Evolutionary conservation across 2,329 filamentous ascomycete genomes (phyloP).

Genomic region (Alternaria sp.): DNA sequence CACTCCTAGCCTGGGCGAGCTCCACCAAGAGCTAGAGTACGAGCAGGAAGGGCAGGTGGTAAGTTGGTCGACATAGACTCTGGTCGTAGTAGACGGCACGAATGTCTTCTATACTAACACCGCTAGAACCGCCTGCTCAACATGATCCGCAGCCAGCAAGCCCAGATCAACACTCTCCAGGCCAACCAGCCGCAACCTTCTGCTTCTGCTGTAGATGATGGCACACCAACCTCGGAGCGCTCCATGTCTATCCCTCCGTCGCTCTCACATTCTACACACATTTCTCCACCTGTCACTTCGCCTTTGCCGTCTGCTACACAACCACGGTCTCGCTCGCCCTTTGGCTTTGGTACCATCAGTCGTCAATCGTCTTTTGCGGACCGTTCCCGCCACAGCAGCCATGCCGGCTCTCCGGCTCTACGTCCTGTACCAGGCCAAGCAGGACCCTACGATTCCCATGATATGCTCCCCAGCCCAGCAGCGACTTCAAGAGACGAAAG

Average conservation of each 20-base stretch:
- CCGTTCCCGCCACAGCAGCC: conserved; percentile 50
- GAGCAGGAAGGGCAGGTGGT: conserved; percentile 82
- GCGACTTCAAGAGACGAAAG: conserved; percentile 68
- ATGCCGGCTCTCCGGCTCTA: conserved; percentile 55
- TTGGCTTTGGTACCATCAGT: conserved; percentile 48
- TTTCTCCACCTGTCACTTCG: conserved; percentile 45
- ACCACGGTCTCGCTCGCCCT: conserved; percentile 49
- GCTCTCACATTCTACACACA: conserved; percentile 27
- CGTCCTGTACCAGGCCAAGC: conserved; percentile 61
- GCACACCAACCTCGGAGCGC: conserved; percentile 58
- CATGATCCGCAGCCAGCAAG: conserved; percentile 79
- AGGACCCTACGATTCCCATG: conserved; percentile 60
- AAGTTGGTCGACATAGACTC: conserved; percentile 37
- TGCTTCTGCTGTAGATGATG: conserved; percentile 61
- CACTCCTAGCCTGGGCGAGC: conserved; percentile 75
- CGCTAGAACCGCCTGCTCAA: conserved; percentile 74
- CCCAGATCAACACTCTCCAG: conserved; percentile 70
- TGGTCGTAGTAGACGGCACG: too few species aligned
- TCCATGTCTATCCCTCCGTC: conserved; percentile 53
- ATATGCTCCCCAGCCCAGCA: conserved; percentile 65
- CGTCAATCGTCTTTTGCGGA: conserved; percentile 55
- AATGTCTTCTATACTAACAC: not conserved
- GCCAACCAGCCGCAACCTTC: conserved; percentile 51
- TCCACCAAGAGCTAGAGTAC: conserved; percentile 80
- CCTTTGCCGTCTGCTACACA: conserved; percentile 59